phyloP scores from a whole-genome alignment of 2,329 filamentous ascomycete genomes.

The Leptographium flavum region DNA sequence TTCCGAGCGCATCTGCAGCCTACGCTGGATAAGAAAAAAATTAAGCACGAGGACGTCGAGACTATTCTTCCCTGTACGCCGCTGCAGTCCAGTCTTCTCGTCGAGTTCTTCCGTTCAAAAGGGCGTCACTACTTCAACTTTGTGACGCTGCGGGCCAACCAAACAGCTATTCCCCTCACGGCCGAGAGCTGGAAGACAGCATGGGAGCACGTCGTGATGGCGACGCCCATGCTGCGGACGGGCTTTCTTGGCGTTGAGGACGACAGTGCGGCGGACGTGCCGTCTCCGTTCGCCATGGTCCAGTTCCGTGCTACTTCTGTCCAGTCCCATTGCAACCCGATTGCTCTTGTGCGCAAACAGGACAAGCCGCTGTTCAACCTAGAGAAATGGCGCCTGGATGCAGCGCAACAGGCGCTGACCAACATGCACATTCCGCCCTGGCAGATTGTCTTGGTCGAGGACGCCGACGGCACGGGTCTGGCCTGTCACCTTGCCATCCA shows the following conservation, averaged over 20 bases:
- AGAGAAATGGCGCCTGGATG: conserved; percentile 22
- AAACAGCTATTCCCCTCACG: conserved; percentile 16
- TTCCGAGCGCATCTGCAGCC: conserved; percentile 20
- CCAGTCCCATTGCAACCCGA: not conserved
- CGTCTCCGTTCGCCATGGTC: conserved; percentile 57
- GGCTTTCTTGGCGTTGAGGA: conserved; percentile 55
- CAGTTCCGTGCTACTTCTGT: conserved; percentile 27
- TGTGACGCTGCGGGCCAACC: conserved; percentile 37
- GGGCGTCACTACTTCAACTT: conserved; percentile 66
- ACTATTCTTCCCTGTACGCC: conserved; percentile 63
- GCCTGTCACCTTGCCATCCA: conserved; percentile 39
- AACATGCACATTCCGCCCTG: conserved; percentile 46
- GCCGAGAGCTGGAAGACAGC: conserved; percentile 32
- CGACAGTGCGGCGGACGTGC: conserved; percentile 24
- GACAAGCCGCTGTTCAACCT: conserved; percentile 15
- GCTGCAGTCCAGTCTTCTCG: conserved; percentile 67
- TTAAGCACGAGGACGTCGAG: conserved; percentile 26
- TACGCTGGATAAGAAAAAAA: conserved; percentile 14
- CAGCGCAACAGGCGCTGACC: conserved; percentile 20
- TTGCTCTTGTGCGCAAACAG: not conserved
- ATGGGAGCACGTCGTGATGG: conserved; percentile 39
- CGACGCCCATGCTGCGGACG: conserved; percentile 61
- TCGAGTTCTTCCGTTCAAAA: conserved; percentile 53
- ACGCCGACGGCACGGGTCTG: conserved; percentile 16
- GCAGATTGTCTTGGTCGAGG: conserved; percentile 37